A percentile compares a stretch with the other conserved stretches of the same genome.
phyloP scores from a whole-genome alignment of 441 rosid species.

The Gossypium lobatum region DNA sequence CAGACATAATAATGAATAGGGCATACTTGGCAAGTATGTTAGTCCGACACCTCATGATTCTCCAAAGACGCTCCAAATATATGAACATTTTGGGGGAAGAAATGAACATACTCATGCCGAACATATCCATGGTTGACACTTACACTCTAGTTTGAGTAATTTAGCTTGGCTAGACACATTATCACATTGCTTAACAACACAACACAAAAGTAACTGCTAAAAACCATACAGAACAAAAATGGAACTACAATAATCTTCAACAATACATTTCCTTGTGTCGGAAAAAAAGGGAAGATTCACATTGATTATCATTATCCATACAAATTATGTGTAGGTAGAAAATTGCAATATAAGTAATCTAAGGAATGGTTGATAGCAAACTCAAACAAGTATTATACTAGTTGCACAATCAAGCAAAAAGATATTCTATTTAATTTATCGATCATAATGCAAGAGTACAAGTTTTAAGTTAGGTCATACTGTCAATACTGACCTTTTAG shows the following conservation, averaged over 20 bases:
- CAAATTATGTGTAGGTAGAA: background rate
- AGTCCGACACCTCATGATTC: no score
- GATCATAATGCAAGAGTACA: background rate
- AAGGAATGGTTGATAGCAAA: background rate
- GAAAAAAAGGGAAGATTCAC: background rate
- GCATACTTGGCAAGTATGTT: no score
- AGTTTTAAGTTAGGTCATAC: conserved; percentile 7
- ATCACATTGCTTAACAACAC: background rate
- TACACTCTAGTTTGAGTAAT: background rate
- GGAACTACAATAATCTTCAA: background rate
- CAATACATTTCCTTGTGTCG: background rate
- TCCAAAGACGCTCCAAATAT: background rate
- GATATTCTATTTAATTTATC: background rate
- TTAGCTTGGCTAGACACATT: background rate
- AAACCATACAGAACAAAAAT: background rate
- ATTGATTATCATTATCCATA: background rate
- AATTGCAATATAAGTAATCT: background rate
- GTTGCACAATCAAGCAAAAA: background rate
- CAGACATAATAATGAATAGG: no score
- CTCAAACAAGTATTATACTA: background rate
- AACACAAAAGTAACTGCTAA: background rate
- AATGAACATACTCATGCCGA: background rate
- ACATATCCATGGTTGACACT: background rate
- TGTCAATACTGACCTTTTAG: conserved; percentile 33
- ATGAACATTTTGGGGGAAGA: background rate